Evolutionary conservation across 2,329 filamentous ascomycete species (phyloP).

Genomic region (Pyrenophora seminiperda): DNA sequence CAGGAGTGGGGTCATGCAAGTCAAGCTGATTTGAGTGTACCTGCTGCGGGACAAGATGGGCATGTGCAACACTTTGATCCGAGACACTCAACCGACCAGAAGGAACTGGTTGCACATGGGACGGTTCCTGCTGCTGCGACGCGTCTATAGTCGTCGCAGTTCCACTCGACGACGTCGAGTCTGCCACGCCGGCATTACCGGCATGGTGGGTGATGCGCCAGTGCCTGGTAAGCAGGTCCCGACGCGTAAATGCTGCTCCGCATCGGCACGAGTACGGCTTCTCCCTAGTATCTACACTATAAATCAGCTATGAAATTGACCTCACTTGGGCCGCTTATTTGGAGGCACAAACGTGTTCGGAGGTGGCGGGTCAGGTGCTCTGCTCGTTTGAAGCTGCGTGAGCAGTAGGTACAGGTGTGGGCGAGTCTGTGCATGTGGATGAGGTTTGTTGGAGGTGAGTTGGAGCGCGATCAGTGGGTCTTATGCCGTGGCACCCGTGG

Average conservation of each 20-base stretch:
- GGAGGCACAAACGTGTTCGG: conserved; percentile 36
- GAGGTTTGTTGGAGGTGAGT: conserved; percentile 24
- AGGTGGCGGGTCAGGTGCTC: conserved; percentile 40
- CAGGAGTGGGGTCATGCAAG: conserved; percentile 15
- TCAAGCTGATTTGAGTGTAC: conserved; percentile 16
- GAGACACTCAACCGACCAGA: conserved; percentile 1
- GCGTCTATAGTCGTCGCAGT: conserved; percentile 8
- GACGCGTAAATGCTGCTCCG: conserved; percentile 34
- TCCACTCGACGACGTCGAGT: conserved; percentile 13
- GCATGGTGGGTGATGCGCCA: conserved; percentile 38
- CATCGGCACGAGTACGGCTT: conserved; percentile 39
- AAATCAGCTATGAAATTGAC: conserved; percentile 16
- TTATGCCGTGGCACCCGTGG: conserved; percentile 2
- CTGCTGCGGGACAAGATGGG: conserved; percentile 11
- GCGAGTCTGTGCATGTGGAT: conserved; percentile 31
- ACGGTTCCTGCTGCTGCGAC: background rate
- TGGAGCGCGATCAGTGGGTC: conserved; percentile 12
- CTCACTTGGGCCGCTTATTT: background rate
- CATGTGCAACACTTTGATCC: conserved; percentile 1
- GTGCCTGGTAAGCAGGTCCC: conserved; percentile 39
- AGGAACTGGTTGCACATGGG: conserved; percentile 1
- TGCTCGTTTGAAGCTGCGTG: conserved; percentile 37
- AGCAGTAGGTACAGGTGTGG: conserved; percentile 36
- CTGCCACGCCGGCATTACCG: conserved; percentile 8
- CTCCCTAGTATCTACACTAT: conserved; percentile 34